phyloP scores from a whole-genome alignment of 768 basidiomycete genomes.

The Macrolepiota albuminosa region DNA sequence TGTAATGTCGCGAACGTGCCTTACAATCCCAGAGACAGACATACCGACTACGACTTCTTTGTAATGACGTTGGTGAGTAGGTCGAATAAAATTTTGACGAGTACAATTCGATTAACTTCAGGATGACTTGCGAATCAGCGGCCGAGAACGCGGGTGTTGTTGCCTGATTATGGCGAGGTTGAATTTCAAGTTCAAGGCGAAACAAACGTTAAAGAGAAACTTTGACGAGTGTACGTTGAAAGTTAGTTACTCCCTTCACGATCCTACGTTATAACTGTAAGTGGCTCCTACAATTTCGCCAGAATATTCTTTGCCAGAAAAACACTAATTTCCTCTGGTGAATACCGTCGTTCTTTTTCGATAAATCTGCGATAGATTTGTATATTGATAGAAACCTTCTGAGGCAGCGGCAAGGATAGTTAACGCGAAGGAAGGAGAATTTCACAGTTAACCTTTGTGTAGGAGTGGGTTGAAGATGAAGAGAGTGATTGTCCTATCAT shows the following conservation, averaged over 20 bases:
- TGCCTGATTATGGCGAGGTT: too few relatives aligned
- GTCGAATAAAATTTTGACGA: conserved; percentile 12
- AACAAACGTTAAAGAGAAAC: conserved; percentile 24
- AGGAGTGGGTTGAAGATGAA: neutral
- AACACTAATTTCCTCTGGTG: conserved; percentile 21
- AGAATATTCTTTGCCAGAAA: neutral
- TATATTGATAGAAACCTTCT: conserved; percentile 7
- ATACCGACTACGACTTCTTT: conserved; percentile 17
- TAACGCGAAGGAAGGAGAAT: neutral
- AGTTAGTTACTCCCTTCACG: conserved; percentile 18
- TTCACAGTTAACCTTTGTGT: conserved; percentile 4
- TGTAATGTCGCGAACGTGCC: conserved; percentile 1
- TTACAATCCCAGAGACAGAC: conserved; percentile 13
- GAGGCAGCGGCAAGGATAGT: conserved; percentile 1
- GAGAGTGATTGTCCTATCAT: neutral
- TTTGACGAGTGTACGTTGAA: conserved; percentile 19
- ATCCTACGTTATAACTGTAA: conserved; percentile 7
- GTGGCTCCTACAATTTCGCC: neutral
- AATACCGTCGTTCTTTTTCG: conserved; percentile 18
- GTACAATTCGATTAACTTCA: conserved; percentile 15
- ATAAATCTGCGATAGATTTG: conserved; percentile 4
- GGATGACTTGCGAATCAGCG: conserved; percentile 19
- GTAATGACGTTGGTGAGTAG: conserved; percentile 17
- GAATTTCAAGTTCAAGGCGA: neutral
- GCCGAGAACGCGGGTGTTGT: conserved; percentile 4